phyloP scores from a whole-genome alignment of 108 stramenopile genomes.

The Cyclotella cryptica region DNA sequence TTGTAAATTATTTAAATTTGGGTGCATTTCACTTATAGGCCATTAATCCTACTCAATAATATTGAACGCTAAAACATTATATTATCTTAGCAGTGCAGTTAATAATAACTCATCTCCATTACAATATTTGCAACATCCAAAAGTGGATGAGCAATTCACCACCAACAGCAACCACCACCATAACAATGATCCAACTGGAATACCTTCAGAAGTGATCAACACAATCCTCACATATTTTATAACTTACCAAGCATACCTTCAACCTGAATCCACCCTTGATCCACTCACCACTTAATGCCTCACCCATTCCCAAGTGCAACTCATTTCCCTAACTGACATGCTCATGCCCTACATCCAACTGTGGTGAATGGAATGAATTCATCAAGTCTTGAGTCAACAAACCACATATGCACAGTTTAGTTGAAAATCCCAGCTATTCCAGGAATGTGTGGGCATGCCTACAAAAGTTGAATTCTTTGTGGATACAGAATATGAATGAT shows the following conservation, averaged over 20 bases:
- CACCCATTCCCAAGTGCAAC: slow-evolving; percentile 22
- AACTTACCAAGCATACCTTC: slow-evolving; percentile 47
- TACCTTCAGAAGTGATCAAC: slow-evolving; percentile 33
- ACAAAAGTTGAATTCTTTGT: slow-evolving; percentile 89
- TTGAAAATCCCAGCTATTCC: slow-evolving; percentile 94
- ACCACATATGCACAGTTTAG: slow-evolving; percentile 79
- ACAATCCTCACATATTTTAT: slow-evolving; percentile 38
- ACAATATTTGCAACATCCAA: no score
- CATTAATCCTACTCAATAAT: no score
- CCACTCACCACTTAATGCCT: slow-evolving; percentile 19
- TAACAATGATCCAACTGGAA: slow-evolving; percentile 24
- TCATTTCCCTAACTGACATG: slow-evolving; percentile 35
- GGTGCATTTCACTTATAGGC: no score
- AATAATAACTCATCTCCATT: no score
- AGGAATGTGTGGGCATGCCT: slow-evolving; percentile 96
- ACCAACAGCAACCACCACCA: slow-evolving; percentile 8
- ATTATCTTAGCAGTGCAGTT: no score
- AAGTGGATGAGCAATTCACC: background rate
- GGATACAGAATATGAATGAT: slow-evolving; percentile 82
- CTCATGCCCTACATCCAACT: slow-evolving; percentile 59
- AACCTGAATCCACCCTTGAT: slow-evolving; percentile 35
- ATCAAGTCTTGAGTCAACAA: slow-evolving; percentile 61
- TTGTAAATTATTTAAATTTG: no score
- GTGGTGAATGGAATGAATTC: slow-evolving; percentile 68
- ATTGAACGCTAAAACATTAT: no score